These are phyloP conservation scores for Yarrowia osloensis DNA, from an alignment of 805 yeast species.

Conservation along the genomic window DNA sequence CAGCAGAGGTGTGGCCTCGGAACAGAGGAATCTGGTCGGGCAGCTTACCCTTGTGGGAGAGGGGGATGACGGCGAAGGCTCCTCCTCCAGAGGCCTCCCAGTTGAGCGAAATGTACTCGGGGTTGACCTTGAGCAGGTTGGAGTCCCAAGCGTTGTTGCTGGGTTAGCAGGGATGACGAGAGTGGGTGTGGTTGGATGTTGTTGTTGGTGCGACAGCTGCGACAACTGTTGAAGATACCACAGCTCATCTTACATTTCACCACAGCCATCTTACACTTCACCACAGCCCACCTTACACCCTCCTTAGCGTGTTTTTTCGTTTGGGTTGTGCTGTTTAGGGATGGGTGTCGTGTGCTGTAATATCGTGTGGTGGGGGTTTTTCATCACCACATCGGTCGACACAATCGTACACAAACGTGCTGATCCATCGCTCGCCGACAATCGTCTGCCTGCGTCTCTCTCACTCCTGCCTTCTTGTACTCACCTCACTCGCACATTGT, in stretches of 20 bases:
- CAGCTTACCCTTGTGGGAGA: slow-evolving; percentile 81
- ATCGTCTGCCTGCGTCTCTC: slow-evolving; percentile 35
- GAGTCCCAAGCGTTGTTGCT: slow-evolving; percentile 96
- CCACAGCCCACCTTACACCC: too few relatives aligned
- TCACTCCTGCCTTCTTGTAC: not conserved
- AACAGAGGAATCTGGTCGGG: slow-evolving; percentile 93
- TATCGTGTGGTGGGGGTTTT: not conserved
- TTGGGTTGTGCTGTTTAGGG: slow-evolving; percentile 13
- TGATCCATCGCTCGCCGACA: not conserved
- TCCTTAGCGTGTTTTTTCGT: not conserved
- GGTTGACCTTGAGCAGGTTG: slow-evolving; percentile 81
- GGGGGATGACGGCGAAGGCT: slow-evolving; percentile 91
- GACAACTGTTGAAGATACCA: too few relatives aligned
- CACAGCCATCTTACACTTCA: too few relatives aligned
- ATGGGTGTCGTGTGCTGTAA: not conserved
- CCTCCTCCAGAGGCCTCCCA: slow-evolving; percentile 98
- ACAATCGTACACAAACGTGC: not conserved
- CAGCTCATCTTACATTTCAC: too few relatives aligned
- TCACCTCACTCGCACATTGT: slow-evolving; percentile 51
- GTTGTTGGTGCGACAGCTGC: not conserved
- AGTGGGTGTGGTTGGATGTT: slow-evolving; percentile 40
- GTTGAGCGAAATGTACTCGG: slow-evolving; percentile 80
- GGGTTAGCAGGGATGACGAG: slow-evolving; percentile 45
- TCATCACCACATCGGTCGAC: not conserved
- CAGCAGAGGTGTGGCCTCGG: slow-evolving; percentile 94